Evolutionary conservation across 2,329 filamentous ascomycete species (phyloP), one percentile per base, ranked within the genome.

Genomic region (Aspergillus sp.): DNA sequence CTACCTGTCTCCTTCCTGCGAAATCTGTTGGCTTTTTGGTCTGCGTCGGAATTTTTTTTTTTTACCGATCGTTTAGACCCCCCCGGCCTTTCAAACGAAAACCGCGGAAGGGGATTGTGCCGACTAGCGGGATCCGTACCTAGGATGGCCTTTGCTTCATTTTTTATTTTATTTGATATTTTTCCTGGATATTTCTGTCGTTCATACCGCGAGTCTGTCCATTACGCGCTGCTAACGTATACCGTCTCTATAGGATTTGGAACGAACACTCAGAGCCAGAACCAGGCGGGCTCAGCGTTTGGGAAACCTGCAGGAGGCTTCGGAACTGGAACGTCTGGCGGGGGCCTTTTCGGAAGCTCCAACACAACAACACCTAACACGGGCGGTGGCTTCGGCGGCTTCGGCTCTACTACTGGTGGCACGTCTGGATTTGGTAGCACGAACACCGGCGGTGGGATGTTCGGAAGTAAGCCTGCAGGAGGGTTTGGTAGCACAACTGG

Each of bases 191-290:
- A 23, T 48, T 35, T 11, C 39, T 40, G 23, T 43, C 8, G 27
- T 46, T 45, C n/a, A n/a, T 21, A 17, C 31, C 19, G 8, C 15
- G 47, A 35, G 21, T 25, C 15, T 15, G 15, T 15, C 3, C 37
- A 19, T 39, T 12, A 14, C 31, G 17, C 23, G 35, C 19, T 23
- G 54, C 65, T 70, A 52, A 71, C 57, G 6, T 54, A 23, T 46
- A 19, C 14, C 62, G 52, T 59, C 56, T 14, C 55, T 56, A 52
- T 68, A 77, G 75, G 69, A 59, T 77, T 77, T 62, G 75, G 75
- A 59, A 19, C 70, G 35, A 67, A 62, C 55, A 71, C 64, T 31
- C 69, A 72, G 57, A 72, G 60, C 31, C 70, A 73, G 58, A 72
- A 61, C 31, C 70, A 73, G 58, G 56, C 66, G 33, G 69, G 66